Base-by-base conservation (phyloP, 495 filamentous ascomycete species). In the Glarea lozoyensis region DNA sequence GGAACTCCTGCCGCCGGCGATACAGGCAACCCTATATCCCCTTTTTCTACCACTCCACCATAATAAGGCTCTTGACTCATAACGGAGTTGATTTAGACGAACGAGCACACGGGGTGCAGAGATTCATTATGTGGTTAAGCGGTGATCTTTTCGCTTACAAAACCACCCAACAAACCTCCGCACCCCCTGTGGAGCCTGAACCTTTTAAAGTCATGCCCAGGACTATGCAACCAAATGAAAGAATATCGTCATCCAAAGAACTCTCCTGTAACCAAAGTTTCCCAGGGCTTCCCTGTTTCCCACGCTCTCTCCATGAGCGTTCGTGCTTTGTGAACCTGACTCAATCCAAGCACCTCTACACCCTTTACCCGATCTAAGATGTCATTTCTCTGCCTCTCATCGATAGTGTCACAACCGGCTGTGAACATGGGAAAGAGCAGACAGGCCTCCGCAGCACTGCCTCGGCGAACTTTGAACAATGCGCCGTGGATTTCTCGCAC, bases 381-480 rank as follows among this genome's bases (percentile, higher is more conserved):
- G 46, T 77, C 71, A 16, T 61, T 54, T 27, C 80, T 64, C 41
- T 82, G 75, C 10, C 57, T 56, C 20, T 60, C 45, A 34, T 79
- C 70, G 34, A 63, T 57, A 2, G 79, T 75, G 54, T 92, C 85
- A 54, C 84, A 89, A 1, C 87, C 87, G 4, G 86, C 87, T 7
- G 82, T 84, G 60, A 93, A 92, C 60, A 93, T 73, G 1, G 87
- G 87, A 41, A 93, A 89, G 35, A 94, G 55, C 4, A 87, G 66
- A 54, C 82, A 86, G 3, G 78, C 78, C 60, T 89, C 87, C 0
- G 82, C 83, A 17, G 80, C 79, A 12, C 79, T 78, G 13, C 82
- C 79, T 11, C 66, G 62, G 18, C 75, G 63, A 37, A 93, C 78
- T 21, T 75, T 73, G n/a, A 58, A 62, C 46, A 90, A 61, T 3